Percentiles rank a stretch among this genome's conserved stretches.
phyloP scores from a whole-genome alignment of 208 protist genomes.

The Herpetomonas muscarum region DNA sequence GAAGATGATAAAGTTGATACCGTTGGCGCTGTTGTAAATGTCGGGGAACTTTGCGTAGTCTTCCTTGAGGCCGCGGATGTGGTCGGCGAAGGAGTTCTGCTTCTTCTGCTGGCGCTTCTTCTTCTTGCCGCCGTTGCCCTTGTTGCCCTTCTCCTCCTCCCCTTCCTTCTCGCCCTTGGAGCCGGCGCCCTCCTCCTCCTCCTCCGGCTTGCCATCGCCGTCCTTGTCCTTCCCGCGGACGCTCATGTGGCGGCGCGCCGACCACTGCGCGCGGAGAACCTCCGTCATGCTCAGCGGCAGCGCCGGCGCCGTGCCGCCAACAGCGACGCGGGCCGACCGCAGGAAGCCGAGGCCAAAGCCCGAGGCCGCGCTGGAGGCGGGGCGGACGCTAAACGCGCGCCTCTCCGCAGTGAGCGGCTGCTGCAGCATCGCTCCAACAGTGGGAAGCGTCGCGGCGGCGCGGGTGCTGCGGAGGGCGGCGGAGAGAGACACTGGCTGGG shows the following conservation, averaged over 20 bases:
- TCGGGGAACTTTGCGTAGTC: conserved; percentile 78
- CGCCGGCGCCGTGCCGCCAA: not conserved
- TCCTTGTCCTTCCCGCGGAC: conserved; percentile 12
- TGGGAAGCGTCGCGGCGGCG: too few relatives aligned
- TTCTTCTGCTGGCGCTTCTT: conserved; percentile 18
- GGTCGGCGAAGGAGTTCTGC: conserved; percentile 39
- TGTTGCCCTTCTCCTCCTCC: conserved; percentile 10
- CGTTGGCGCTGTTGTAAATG: conserved; percentile 90
- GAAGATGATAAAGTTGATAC: conserved; percentile 86
- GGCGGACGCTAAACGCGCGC: too few relatives aligned
- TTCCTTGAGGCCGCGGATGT: conserved; percentile 56
- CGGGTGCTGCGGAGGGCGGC: too few relatives aligned
- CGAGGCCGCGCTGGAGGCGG: too few relatives aligned
- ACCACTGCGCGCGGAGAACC: too few relatives aligned
- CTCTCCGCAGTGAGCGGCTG: too few relatives aligned
- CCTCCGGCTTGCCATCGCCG: conserved; percentile 4
- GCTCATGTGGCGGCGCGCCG: conserved; percentile 23
- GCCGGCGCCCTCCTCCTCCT: conserved; percentile 15
- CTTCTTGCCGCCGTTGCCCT: conserved; percentile 16
- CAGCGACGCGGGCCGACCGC: not conserved
- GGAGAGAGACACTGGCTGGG: too few relatives aligned
- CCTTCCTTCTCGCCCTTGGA: conserved; percentile 12
- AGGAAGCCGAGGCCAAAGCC: not conserved
- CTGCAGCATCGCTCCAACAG: too few relatives aligned
- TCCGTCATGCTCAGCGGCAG: too few relatives aligned